Base-by-base conservation (phyloP, 2,329 filamentous ascomycete species). In the Trichoderma sp. region DNA sequence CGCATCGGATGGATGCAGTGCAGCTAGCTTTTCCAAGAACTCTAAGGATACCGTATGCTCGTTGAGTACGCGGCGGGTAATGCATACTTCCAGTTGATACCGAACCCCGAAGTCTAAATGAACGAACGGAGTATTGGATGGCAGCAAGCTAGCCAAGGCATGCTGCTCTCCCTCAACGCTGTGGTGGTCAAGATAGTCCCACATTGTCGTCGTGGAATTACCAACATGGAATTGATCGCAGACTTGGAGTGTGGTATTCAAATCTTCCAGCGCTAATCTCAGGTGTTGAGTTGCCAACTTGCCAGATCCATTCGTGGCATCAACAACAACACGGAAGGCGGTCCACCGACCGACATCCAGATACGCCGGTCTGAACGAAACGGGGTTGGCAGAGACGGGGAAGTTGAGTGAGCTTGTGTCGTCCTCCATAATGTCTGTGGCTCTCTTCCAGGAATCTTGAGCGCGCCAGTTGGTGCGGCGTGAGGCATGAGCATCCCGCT, bases 41-140 rank as follows among this genome's bases (percentile, higher is more conserved):
- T 88, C 84, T 1, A 79, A 77, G 0, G 83, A 85, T 56, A 98
- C 86, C 58, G 87, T 91, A 76, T 93, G 88, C 77, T 97, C 95
- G 65, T 90, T 91, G 14, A 99, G 81, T 29, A 89, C 84, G 0
- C 90, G 89, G 33, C 91, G 88, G 0, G 94, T 97, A n/a, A 98
- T 85, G 76, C 95, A 98, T 0, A 93, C 94, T 78, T 99, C 95
- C 0, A 99, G 86, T 77, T 97, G 94, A 76, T 98, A 99, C 19
- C 93, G 87, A 1, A 97, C 87, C 0, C 88, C 81, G 71, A 94
- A 97, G 0, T 87, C 81, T 4, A 95, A 82, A 35, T 78, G 74
- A 13, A 78, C 64, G n/a, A 71, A 62, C 5, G 67, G 61, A 7
- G 69, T 55, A 0, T 68, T 66, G 14, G 70, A 71, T 13, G 73